A percentile compares a stretch with the other conserved stretches of the same genome.
Conservation (phyloP, 495 filamentous ascomycete species). For the Acidiella bohemica region DNA sequence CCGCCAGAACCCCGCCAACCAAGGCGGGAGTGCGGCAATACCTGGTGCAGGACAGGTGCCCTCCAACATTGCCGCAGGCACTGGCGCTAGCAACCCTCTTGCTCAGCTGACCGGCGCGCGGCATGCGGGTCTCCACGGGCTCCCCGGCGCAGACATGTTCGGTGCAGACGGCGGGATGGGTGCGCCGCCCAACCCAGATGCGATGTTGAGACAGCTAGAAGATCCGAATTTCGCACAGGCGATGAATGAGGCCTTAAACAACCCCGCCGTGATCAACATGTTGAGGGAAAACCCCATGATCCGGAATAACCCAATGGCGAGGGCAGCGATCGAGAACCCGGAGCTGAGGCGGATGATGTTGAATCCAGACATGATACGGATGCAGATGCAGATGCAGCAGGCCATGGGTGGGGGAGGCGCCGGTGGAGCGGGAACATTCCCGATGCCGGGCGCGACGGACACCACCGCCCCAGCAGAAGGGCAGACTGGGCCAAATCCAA, state of each 20-base stretch:
- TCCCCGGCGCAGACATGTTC: constrained; percentile 81
- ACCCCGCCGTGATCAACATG: constrained; percentile 81
- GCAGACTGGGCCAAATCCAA: constrained; percentile 20
- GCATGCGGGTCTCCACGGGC: constrained; percentile 80
- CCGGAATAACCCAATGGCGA: constrained; percentile 64
- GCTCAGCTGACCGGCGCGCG: constrained; percentile 85
- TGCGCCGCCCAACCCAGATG: constrained; percentile 40
- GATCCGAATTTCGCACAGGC: constrained; percentile 70
- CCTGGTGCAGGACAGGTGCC: constrained; percentile 52
- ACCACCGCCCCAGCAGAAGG: constrained; percentile 34
- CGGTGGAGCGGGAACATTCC: constrained; percentile 49
- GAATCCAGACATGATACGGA: constrained; percentile 70
- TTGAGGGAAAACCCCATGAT: constrained; percentile 83
- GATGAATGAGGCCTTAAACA: constrained; percentile 88
- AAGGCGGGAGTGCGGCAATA: constrained; percentile 35
- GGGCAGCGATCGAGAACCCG: constrained; percentile 72
- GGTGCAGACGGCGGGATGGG: constrained; percentile 94
- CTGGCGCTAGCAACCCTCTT: constrained; percentile 70
- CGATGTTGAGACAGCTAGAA: constrained; percentile 69
- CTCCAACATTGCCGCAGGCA: constrained; percentile 81
- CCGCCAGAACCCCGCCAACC: constrained; percentile 45
- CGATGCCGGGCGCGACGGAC: constrained; percentile 79
- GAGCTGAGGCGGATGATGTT: constrained; percentile 89
- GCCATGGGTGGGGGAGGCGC: constrained; percentile 47
- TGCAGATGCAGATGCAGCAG: constrained; percentile 66